Conservation (phyloP, 345 rosid genomes). For the Syzygium oleosum region DNA sequence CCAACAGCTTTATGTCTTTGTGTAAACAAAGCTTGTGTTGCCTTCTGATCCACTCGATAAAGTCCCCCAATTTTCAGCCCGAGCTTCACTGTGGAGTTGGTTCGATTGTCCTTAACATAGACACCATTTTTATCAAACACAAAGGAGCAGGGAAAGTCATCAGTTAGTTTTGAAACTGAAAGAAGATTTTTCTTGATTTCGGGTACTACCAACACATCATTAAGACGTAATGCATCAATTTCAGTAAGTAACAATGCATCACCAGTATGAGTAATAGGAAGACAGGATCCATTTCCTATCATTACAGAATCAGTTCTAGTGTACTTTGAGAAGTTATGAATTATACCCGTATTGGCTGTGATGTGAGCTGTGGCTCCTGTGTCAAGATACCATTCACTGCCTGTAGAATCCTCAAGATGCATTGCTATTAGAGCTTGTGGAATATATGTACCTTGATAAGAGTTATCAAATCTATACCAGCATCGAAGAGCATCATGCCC, state of each 20-base stretch:
- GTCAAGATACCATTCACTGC: background rate
- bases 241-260: background rate
- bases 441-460: background rate
- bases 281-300: background rate
- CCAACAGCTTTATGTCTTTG: too few species aligned
- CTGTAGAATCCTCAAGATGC: background rate
- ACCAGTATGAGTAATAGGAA: background rate
- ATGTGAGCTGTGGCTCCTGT: background rate
- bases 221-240: background rate
- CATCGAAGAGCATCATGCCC: background rate
- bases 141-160: background rate
- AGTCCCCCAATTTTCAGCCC: background rate
- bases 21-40: too few species aligned
- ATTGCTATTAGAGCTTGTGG: background rate
- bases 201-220: background rate
- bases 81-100: background rate
- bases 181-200: background rate
- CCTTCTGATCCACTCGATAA: too few species aligned
- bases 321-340: background rate
- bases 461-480: background rate
- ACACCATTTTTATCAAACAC: background rate
- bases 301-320: background rate
- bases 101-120: background rate
- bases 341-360: background rate
- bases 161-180: background rate